Base-by-base conservation (phyloP, 305 asterid species). In the Fraxinus sp. region DNA sequence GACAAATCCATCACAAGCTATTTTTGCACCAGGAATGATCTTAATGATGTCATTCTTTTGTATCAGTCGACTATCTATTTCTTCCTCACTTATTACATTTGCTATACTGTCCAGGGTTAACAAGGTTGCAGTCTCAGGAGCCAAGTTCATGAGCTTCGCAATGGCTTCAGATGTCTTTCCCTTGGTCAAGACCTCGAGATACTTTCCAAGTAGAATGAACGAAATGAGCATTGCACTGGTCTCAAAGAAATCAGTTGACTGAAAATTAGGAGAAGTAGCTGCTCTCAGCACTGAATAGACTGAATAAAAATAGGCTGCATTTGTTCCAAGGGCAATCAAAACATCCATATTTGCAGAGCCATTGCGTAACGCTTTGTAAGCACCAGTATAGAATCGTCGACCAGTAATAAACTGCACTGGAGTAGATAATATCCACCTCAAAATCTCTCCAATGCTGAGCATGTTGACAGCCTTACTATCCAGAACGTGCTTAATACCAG, bases 1-100 rank as follows among this genome's bases (percentile, higher is more conserved):
- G 57, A 90, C 98, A 80, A 90, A 86, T 2, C 97, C 95, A 86
- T 93, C 98, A 79, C 95, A 92, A 28, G 98, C 92, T 70, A 93
- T 92, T 87, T 92, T 93, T 77, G 91, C 96, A 35, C 98, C 98
- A 9, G 97, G 98, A 74, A 92, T 85, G 43, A 94, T 90, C 85
- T 89, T 93, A 80, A 94, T 72, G 66, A 87, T 86, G 74, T 94
- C 98, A 66, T 90, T 90, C 90, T 87, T 93, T 64, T 93, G 97
- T 85, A 93, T 88, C 68, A 94, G 77, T 24, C 90, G 89, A 80
- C 97, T 87, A 84, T 94, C 97, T 73, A 91, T 94, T 88, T 94
- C 97, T 84, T 92, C 95, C 89, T 92, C 96, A 2, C 82, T 87
- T 20, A 87, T n/a, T 85, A 91, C 92, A 77, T 88, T 89, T 9